phyloP scores from a whole-genome alignment of 352 stramenopile species.

The Globisporangium mamillatum region DNA sequence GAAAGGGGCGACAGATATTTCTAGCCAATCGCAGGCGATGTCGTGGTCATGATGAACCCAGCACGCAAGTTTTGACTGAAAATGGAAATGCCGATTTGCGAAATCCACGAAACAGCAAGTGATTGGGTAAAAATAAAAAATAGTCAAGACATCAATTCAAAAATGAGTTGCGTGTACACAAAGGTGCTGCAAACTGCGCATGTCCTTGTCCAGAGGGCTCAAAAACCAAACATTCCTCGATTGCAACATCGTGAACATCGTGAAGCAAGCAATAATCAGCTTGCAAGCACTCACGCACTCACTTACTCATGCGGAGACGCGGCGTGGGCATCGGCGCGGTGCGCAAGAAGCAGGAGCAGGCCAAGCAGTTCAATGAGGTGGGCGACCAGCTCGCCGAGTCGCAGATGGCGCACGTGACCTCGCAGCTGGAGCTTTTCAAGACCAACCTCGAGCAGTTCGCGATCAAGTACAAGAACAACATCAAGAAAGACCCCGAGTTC shows the following conservation, averaged over 20 bases:
- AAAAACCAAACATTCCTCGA: too few species aligned
- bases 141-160: slow-evolving; percentile 10
- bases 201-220: too few species aligned
- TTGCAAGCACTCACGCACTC: neutral
- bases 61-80: too few species aligned
- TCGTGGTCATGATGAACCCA: neutral
- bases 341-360: slow-evolving; percentile 87
- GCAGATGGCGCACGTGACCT: slow-evolving; percentile 76
- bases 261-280: neutral
- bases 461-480: slow-evolving; percentile 93
- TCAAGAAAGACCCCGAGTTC: slow-evolving; percentile 94
- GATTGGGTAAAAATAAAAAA: slow-evolving; percentile 49
- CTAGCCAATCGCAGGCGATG: neutral
- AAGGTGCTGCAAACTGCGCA: too few species aligned
- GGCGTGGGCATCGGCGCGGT: slow-evolving; percentile 83
- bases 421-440: slow-evolving; percentile 89
- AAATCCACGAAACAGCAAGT: slow-evolving; percentile 50
- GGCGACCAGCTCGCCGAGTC: slow-evolving; percentile 80
- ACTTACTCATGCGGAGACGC: slow-evolving; percentile 42
- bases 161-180: slow-evolving; percentile 1
- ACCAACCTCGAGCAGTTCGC: slow-evolving; percentile 92
- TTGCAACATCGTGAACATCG: too few species aligned
- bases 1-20: neutral
- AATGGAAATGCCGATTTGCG: neutral
- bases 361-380: slow-evolving; percentile 82